phyloP scores from a whole-genome alignment of 805 yeast genomes.

The Ogataea trehaloabstinens region DNA sequence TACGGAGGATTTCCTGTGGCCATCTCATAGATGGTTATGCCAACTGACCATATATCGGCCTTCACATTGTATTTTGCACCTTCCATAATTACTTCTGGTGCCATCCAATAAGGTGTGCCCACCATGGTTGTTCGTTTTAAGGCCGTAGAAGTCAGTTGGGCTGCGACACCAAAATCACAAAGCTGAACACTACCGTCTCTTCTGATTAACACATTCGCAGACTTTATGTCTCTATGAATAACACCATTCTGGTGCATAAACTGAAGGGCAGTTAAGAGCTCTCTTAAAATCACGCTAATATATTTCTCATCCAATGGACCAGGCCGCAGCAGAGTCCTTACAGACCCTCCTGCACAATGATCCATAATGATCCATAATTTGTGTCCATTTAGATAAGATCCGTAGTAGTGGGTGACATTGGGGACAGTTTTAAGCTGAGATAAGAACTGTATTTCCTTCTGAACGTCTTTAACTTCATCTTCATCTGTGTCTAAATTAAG shows the following conservation, averaged over 20 bases:
- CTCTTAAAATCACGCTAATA: constrained; percentile 82
- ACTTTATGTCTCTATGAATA: constrained; percentile 94
- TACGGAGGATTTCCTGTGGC: constrained; percentile 98
- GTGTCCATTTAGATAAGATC: constrained; percentile 84
- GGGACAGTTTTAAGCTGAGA: constrained; percentile 79
- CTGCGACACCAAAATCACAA: constrained; percentile 99
- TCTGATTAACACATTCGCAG: constrained; percentile 83
- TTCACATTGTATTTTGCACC: constrained; percentile 83
- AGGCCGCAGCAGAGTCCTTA: constrained; percentile 79
- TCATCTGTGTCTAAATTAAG: constrained; percentile 88
- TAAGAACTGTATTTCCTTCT: constrained; percentile 84
- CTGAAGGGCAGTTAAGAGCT: constrained; percentile 70
- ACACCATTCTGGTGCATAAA: constrained; percentile 87
- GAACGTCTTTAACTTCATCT: constrained; percentile 94
- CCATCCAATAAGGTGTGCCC: constrained; percentile 98
- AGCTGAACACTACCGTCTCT: constrained; percentile 87
- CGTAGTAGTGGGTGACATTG: constrained; percentile 91
- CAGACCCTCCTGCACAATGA: constrained; percentile 93
- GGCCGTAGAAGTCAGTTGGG: constrained; percentile 74
- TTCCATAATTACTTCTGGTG: constrained; percentile 95
- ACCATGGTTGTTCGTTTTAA: constrained; percentile 91
- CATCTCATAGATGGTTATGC: constrained; percentile 89
- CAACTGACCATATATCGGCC: constrained; percentile 97
- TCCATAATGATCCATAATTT: constrained; percentile 98
- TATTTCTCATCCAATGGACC: constrained; percentile 86